Evolutionary conservation across 768 basidiomycete genomes (phyloP).

Genomic region (Amylocystis lapponica): DNA sequence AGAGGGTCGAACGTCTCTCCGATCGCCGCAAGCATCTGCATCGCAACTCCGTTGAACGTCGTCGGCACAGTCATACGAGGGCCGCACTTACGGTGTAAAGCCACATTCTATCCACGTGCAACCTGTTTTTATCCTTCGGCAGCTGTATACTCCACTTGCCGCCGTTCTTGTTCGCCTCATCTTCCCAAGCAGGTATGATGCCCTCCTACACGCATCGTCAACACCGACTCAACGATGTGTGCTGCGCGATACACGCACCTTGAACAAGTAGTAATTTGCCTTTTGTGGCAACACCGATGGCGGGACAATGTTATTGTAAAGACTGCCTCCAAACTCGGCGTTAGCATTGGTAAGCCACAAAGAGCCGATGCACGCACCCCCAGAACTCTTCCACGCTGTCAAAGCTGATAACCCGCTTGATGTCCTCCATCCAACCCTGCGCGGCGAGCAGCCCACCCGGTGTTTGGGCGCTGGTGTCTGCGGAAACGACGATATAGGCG

Average conservation of each 20-base stretch:
- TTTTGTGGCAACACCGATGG: constrained; percentile 91
- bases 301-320: constrained; percentile 97
- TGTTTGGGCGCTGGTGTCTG: constrained; percentile 77
- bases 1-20: constrained; percentile 97
- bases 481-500: constrained; percentile 71
- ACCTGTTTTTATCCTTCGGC: constrained; percentile 89
- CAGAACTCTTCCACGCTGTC: constrained; percentile 99
- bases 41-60: background rate
- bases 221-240: background rate
- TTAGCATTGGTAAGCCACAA: constrained; percentile 17
- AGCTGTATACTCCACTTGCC: constrained; percentile 99
- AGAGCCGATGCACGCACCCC: constrained; percentile 58
- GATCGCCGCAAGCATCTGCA: constrained; percentile 97
- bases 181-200: constrained; percentile 97
- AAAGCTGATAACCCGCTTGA: constrained; percentile 93
- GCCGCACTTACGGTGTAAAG: constrained; percentile 82
- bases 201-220: constrained; percentile 54
- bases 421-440: constrained; percentile 98
- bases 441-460: constrained; percentile 68
- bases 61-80: background rate
- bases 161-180: constrained; percentile 92
- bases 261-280: constrained; percentile 99
- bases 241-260: constrained; percentile 43
- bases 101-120: constrained; percentile 92
- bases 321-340: constrained; percentile 45